Evolutionary conservation across 306 rosid species (phyloP), one percentile per base, ranked within the genome.

Genomic region (Sesbania bispinosa): DNA sequence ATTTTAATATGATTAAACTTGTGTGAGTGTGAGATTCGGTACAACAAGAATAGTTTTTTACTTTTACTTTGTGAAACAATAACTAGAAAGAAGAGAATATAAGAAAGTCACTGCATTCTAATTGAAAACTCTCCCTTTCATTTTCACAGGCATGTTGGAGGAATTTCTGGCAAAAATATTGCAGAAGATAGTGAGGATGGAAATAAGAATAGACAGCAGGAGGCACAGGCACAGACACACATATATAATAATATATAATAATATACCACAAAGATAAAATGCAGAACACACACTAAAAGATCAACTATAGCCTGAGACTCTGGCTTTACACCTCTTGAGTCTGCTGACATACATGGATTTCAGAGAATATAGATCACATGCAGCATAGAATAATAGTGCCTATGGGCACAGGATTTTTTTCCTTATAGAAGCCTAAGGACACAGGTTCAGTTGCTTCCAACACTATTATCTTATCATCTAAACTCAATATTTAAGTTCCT

Each of bases 391-490:
- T 6, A 58, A 57, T 4, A 20, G 62, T 42, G 14, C 38, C 20
- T 9, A 8, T 10, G 33, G 69, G 18, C 43, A 66, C 20, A 20
- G 0, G 9, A 10, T 1, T 21, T 3, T 29, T 33, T 6, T 30
- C 20, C 7, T 20, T 19, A 50, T 33, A 33, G 62, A 67, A 21
- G 38, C 55, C 54, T 3, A 5, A 33, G 62, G 76, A 36, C 45
- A 59, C 29, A 47, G 45, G 7, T 35, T 59, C 42, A 38, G 46
- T 38, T 26, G 46, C 18, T 60, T 39, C 57, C 45, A 76, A 68
- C 57, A 67, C 73, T 53, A 42, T 23, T 64, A 20, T 52, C 63
- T 69, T 52, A 67, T 11, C 74, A 77, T 61, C 66, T 43, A 54
- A 67, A 67, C 63, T 30, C 61, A 41, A 63, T 53, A 66, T 15